Evolutionary conservation across 2,329 filamentous ascomycete species (phyloP).

Genomic region (Pseudogymnoascus sp.): DNA sequence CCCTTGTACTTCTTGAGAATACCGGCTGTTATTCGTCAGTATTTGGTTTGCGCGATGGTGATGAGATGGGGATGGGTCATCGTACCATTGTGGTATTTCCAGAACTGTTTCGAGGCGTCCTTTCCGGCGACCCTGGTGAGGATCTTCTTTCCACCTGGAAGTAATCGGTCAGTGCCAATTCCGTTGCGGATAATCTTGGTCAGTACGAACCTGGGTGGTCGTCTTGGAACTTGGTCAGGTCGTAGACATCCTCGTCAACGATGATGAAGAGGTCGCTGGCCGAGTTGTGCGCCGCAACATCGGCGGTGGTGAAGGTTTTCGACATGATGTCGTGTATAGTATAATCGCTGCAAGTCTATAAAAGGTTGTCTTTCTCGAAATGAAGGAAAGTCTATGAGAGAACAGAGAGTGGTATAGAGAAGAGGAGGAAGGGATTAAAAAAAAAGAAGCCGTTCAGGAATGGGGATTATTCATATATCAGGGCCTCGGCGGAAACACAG

Average conservation of each 20-base stretch:
- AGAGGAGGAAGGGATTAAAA: not conserved
- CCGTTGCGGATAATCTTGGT: not conserved
- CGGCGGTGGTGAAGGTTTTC: slow-evolving; percentile 72
- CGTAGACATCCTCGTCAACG: slow-evolving; percentile 92
- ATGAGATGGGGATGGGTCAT: not conserved
- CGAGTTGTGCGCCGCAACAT: slow-evolving; percentile 91
- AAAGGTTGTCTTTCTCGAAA: not conserved
- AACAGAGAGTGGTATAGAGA: not conserved
- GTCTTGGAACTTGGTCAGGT: slow-evolving; percentile 81
- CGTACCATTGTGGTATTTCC: slow-evolving; percentile 32
- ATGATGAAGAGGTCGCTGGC: slow-evolving; percentile 78
- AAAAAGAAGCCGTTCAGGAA: not conserved
- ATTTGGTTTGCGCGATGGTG: not conserved
- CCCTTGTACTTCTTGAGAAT: slow-evolving; percentile 47
- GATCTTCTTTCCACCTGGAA: slow-evolving; percentile 26
- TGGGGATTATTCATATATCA: slow-evolving; percentile 8
- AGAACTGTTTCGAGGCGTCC: slow-evolving; percentile 27
- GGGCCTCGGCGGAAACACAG: not conserved
- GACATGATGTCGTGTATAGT: slow-evolving; percentile 54
- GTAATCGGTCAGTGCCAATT: not conserved
- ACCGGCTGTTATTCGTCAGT: slow-evolving; percentile 12
- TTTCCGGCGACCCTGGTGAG: slow-evolving; percentile 27
- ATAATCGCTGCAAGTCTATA: not conserved
- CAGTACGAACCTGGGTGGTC: slow-evolving; percentile 64
- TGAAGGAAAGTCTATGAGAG: not conserved